Base-by-base conservation (phyloP, 192 early-diverging fungal genomes). In the Coemansia javaensis region DNA sequence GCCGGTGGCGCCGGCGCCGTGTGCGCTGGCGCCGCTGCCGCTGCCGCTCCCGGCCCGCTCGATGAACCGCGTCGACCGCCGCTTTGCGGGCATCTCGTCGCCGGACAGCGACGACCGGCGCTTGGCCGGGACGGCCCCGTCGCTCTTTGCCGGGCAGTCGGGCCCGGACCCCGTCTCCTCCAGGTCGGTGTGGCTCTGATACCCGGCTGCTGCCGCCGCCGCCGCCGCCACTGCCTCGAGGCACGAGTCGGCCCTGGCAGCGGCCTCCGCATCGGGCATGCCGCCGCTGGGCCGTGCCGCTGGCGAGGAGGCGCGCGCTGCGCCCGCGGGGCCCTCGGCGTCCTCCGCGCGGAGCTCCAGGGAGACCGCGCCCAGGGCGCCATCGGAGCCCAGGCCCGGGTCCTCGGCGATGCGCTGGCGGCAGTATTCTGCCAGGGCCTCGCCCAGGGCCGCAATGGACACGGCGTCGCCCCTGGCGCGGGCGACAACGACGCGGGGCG, bases 1-100 rank as follows among this genome's bases (percentile, higher is more conserved):
- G 7, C 25, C 16, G 12, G n/a, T n/a, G n/a, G 27, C 18, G 20
- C 39, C 34, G 20, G n/a, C 10, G 10, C 40, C 42, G 30, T 34
- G 24, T 4, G 20, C 32, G 0, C 38, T 43, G 28, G n/a, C 13
- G 42, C 16, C 2, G n/a, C n/a, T n/a, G n/a, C n/a, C n/a, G n/a
- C n/a, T n/a, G n/a, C n/a, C n/a, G n/a, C n/a, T n/a, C 15, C 40
- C 25, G 7, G 58, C 36, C 7, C 70, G 63, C 31, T 73, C 70
- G 9, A 50, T 66, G 50, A 73, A 73, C 21, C 70, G 44, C 15
- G 63, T 54, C 21, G 70, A 73, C 24, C 70, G 50, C n/a, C 70
- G 57, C 20, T 73, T 73, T 9, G 42, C 50, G 11, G 70, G 70
- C 41, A 62, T 53, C 27, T 73, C 70, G 30, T 73, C 70, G 13